phyloP scores from a whole-genome alignment of 352 stramenopile species.

The Phytophthora europaea region DNA sequence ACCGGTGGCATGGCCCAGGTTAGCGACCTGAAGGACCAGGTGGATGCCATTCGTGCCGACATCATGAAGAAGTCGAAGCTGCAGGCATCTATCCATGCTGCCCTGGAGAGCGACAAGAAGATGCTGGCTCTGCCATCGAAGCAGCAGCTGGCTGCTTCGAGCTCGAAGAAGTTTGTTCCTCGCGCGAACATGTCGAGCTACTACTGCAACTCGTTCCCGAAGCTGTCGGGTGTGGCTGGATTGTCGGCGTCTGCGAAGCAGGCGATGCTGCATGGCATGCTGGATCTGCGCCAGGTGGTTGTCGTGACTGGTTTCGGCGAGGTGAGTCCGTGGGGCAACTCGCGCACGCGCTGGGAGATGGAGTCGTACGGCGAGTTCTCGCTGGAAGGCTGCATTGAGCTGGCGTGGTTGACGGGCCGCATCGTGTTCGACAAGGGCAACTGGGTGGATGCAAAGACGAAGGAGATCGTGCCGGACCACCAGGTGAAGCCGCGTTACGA shows the following conservation, averaged over 20 bases:
- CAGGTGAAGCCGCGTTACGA: conserved; percentile 89
- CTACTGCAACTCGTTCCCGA: conserved; percentile 77
- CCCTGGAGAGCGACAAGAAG: conserved; percentile 54
- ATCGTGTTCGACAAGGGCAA: conserved; percentile 87
- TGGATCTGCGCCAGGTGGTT: conserved; percentile 86
- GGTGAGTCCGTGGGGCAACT: conserved; percentile 88
- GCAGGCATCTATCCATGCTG: conserved; percentile 53
- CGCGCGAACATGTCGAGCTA: conserved; percentile 81
- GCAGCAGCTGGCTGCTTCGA: background rate
- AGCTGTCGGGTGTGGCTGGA: conserved; percentile 47
- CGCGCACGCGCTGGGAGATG: conserved; percentile 92
- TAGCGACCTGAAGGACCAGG: conserved; percentile 73
- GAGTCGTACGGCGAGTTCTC: conserved; percentile 92
- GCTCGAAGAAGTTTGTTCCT: conserved; percentile 46
- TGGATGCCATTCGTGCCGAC: conserved; percentile 60
- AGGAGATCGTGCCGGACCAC: conserved; percentile 78
- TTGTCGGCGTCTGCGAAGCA: conserved; percentile 55
- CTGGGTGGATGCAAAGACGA: conserved; percentile 88
- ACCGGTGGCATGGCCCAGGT: conserved; percentile 83
- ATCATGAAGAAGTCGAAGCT: conserved; percentile 73
- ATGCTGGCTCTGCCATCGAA: conserved; percentile 32
- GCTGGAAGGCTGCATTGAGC: conserved; percentile 89
- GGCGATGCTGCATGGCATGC: conserved; percentile 69
- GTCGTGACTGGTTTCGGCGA: conserved; percentile 91
- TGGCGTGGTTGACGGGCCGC: conserved; percentile 87